Evolutionary conservation across 139 green algal genomes (phyloP).

Genomic region (Chlorella sp.): DNA sequence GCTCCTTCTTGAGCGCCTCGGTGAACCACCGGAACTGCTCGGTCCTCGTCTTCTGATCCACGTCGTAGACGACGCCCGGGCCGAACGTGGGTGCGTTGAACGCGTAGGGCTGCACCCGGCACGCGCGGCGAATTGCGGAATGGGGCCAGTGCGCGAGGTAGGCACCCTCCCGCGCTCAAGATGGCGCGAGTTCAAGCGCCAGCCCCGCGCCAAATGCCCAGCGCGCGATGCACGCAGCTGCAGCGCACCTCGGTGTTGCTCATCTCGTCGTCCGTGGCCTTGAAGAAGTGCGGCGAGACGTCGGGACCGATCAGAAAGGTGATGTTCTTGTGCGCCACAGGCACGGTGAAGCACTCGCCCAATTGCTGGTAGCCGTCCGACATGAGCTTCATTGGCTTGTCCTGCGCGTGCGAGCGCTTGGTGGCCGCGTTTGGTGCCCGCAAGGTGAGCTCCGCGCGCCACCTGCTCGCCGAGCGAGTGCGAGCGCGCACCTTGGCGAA

Average conservation of each 20-base stretch:
- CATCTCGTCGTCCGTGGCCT: conserved; percentile 86
- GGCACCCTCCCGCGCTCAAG: no score
- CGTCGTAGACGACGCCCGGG: conserved; percentile 93
- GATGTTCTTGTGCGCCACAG: conserved; percentile 89
- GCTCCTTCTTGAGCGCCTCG: conserved; percentile 81
- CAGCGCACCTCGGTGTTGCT: conserved; percentile 77
- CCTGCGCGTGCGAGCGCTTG: no score
- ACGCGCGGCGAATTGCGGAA: no score
- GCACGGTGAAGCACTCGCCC: conserved; percentile 93
- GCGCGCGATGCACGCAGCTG: no score
- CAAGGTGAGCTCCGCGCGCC: no score
- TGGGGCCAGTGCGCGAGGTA: no score
- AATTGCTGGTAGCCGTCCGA: conserved; percentile 67
- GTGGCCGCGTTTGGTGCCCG: no score
- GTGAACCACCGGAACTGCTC: conserved; percentile 98
- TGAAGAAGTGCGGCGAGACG: conserved; percentile 92
- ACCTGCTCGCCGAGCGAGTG: no score
- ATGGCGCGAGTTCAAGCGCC: no score
- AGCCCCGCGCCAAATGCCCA: no score
- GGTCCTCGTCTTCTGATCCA: conserved; percentile 82
- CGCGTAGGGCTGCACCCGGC: conserved; percentile 91
- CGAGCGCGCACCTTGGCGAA: conserved; percentile 76
- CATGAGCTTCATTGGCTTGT: conserved; percentile 77
- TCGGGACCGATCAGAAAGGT: conserved; percentile 95
- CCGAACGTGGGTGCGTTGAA: conserved; percentile 99